Percentiles rank a stretch among this genome's conserved stretches.
Evolutionary conservation across 2,329 filamentous ascomycete species (phyloP).

Genomic region (Ceratocystis smalleyi): DNA sequence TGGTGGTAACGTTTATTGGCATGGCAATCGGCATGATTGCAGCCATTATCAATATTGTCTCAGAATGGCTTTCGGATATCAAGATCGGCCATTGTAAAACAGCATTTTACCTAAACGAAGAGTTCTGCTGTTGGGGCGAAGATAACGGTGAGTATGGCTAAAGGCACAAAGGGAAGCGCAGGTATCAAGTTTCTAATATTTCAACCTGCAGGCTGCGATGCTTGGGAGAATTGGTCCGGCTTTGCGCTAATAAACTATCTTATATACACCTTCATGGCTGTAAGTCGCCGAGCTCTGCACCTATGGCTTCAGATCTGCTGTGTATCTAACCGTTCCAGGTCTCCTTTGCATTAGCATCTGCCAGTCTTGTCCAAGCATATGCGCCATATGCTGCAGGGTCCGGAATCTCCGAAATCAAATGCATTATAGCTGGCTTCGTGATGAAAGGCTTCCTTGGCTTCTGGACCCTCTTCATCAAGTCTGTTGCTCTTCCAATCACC

Average conservation of each 20-base stretch:
- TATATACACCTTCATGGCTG: conserved; percentile 73
- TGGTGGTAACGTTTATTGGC: conserved; percentile 86
- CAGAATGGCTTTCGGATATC: conserved; percentile 91
- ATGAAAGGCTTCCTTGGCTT: conserved; percentile 96
- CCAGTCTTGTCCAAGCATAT: conserved; percentile 73
- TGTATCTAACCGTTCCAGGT: conserved; percentile 32
- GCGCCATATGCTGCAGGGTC: conserved; percentile 93
- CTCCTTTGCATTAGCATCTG: conserved; percentile 66
- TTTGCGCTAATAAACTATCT: conserved; percentile 69
- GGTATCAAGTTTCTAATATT: background rate
- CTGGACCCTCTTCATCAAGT: conserved; percentile 89
- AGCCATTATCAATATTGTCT: conserved; percentile 83
- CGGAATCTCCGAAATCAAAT: conserved; percentile 97
- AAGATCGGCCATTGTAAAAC: conserved; percentile 94
- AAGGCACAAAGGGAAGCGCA: background rate
- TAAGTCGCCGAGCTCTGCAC: conserved; percentile 26
- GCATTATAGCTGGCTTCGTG: conserved; percentile 94
- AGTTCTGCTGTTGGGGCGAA: conserved; percentile 95
- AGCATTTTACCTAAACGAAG: conserved; percentile 92
- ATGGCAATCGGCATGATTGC: conserved; percentile 88
- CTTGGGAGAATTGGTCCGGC: conserved; percentile 81
- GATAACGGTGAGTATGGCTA: conserved; percentile 47
- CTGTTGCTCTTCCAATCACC: conserved; percentile 71
- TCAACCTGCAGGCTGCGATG: conserved; percentile 47
- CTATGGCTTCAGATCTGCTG: conserved; percentile 14